Conservation (phyloP, 2,329 filamentous ascomycete species). For the Alternaria triticina region DNA sequence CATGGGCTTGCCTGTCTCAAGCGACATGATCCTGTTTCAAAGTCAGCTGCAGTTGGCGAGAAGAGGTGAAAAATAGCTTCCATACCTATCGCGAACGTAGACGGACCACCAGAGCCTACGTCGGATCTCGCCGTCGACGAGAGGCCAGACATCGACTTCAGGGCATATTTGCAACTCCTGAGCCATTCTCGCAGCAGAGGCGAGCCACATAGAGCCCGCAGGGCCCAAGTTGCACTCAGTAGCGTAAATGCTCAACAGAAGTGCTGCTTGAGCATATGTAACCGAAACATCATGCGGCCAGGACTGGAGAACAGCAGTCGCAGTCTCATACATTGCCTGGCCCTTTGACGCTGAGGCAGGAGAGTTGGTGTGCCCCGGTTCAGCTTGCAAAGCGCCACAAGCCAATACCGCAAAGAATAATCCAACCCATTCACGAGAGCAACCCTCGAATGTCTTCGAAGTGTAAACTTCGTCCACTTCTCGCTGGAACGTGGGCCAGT, state of each 20-base stretch:
- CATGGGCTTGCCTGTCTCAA: constrained; percentile 81
- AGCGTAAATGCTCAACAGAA: constrained; percentile 79
- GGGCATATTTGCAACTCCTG: constrained; percentile 84
- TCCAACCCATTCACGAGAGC: constrained; percentile 74
- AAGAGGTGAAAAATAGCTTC: neutral
- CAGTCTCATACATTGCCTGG: constrained; percentile 72
- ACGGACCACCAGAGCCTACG: constrained; percentile 92
- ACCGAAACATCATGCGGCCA: constrained; percentile 81
- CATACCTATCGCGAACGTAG: constrained; percentile 84
- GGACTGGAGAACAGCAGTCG: constrained; percentile 74
- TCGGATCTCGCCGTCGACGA: constrained; percentile 83
- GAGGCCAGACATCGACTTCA: constrained; percentile 74
- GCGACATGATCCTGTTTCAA: constrained; percentile 68
- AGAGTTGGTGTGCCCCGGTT: constrained; percentile 62
- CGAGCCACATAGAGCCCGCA: constrained; percentile 85
- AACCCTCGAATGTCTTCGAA: constrained; percentile 64
- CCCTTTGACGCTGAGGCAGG: constrained; percentile 61
- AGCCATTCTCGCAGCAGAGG: constrained; percentile 76
- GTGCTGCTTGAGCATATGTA: constrained; percentile 74
- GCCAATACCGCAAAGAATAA: constrained; percentile 85
- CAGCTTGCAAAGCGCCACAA: constrained; percentile 76
- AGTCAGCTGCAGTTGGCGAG: constrained; percentile 26
- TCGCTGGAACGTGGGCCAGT: constrained; percentile 83
- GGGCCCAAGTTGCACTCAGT: constrained; percentile 87
- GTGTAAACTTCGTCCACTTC: constrained; percentile 80